Base-by-base conservation (phyloP, 2,329 filamentous ascomycete species). In the Aureobasidium sp. region DNA sequence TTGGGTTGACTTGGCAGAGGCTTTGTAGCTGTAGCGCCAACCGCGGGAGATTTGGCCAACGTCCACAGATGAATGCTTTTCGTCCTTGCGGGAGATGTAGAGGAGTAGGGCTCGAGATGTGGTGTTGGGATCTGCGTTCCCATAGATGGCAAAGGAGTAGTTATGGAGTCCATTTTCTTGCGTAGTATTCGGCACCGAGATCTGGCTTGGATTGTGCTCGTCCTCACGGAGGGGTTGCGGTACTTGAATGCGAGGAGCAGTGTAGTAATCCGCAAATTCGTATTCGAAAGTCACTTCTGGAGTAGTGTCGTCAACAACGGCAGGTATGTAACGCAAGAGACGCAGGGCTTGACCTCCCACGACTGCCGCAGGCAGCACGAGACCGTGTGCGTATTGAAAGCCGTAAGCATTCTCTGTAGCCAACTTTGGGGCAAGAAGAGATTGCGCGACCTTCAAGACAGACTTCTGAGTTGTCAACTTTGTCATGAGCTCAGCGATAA, bases 21-120 rank as follows among this genome's bases (percentile, higher is more conserved):
- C 56, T 37, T 49, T 36, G 45, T 59, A 59, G 15, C n/a, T n/a
- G 42, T 48, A 59, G 39, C 56, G 56, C 41, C 42, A 49, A 14
- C 56, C 56, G n/a, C 56, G 56, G 1, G 56, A n/a, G 29, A 59
- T 59, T 11, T 49, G 56, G 3, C 56, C 56, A 15, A 59, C 56
- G 15, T 59, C 56, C 7, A 37, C 11, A 12, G 20, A 4, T n/a
- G 42, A 37, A 9, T 8, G 12, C 9, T 17, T 17, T 15, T 42
- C 42, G 17, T 48, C 17, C 5, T 3, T 6, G 34, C 25, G 12
- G 0, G 2, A 6, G 2, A 37, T 6, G 3, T 15, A 20, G 5
- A 52, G 34, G 2, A 27, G 48, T 5, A 52, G 9, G 6, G 5
- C 25, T 6, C 41, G 41, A 3, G 48, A 15, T 17, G 48, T 14